phyloP scores from a whole-genome alignment of 495 filamentous ascomycete species.

The Parachaetomium inaequale region DNA sequence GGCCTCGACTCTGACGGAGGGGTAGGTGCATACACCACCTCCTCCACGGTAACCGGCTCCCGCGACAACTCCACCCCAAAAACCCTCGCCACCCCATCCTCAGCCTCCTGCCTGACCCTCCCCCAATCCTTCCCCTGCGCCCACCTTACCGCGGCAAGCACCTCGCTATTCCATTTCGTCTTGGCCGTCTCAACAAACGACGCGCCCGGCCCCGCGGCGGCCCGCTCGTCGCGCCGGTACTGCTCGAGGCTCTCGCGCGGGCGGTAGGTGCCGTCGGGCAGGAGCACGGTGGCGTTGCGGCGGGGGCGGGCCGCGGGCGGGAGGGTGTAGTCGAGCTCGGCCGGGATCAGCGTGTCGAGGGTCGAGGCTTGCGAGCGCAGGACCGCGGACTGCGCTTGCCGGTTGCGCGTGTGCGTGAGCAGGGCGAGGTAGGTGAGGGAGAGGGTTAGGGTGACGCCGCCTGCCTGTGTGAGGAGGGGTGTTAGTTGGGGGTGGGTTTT shows the following conservation, averaged over 20 bases:
- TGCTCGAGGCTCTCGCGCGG: slow-evolving; percentile 17
- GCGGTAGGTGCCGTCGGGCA: slow-evolving; percentile 23
- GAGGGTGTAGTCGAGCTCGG: slow-evolving; percentile 38
- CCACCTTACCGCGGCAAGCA: slow-evolving; percentile 64
- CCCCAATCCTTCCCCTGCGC: slow-evolving; percentile 63
- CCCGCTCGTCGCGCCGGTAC: neutral
- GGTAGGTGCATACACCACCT: slow-evolving; percentile 19
- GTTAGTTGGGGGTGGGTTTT: slow-evolving; percentile 18
- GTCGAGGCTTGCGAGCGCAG: slow-evolving; percentile 68
- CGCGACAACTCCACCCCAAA: slow-evolving; percentile 14
- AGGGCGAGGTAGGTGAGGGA: slow-evolving; percentile 77
- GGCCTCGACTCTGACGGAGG: neutral
- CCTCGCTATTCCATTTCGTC: slow-evolving; percentile 75
- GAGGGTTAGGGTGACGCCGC: slow-evolving; percentile 82
- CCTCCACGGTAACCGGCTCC: slow-evolving; percentile 25
- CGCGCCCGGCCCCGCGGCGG: slow-evolving; percentile 27
- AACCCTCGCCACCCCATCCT: slow-evolving; percentile 38
- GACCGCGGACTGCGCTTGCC: slow-evolving; percentile 62
- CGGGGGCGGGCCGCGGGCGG: slow-evolving; percentile 31
- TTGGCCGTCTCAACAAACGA: slow-evolving; percentile 64
- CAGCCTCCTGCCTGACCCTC: slow-evolving; percentile 53
- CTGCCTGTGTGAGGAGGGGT: slow-evolving; percentile 50
- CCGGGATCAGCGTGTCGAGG: slow-evolving; percentile 52
- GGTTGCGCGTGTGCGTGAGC: slow-evolving; percentile 66
- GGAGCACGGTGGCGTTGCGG: slow-evolving; percentile 19